Evolutionary conservation across 768 basidiomycete genomes (phyloP), one percentile per base, ranked within the genome.

Genomic region (Mycena rosella): DNA sequence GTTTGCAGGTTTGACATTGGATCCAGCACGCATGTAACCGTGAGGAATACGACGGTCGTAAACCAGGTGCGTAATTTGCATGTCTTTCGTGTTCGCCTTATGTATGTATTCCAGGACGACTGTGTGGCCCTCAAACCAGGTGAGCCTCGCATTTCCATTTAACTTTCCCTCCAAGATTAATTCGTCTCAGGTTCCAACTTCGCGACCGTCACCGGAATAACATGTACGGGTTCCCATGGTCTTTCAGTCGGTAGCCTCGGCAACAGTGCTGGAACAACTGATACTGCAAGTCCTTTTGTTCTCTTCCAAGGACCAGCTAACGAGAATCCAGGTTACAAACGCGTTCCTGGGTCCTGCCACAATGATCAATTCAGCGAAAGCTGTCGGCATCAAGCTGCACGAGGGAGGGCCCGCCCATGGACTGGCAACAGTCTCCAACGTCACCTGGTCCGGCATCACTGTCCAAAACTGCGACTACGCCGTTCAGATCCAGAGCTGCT

Each of bases 401-500:
- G 76, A 78, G 29, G 78, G 78, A 15, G 65, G 76, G 36, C 67
- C 73, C 36, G 63, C 73, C 8, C 76, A 79, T 32, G 77, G 77
- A 3, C 67, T 77, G 24, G 78, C 78, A 1, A 78, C 76, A 9
- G 76, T 79, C 18, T 63, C 62, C 30, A 79, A 79, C 42, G 76
- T 79, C 20, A 79, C 78, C 13, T 79, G 73, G 68, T 61, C 63
- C 24, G 74, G 73, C 51, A 74, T 79, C 42, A 74, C 70, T 0
- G 74, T 79, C 26, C 56, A 78, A 36, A 77, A 76, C 49, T 78
- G 76, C 66, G 78, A 78, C 67, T 79, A 79, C 36, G 78, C 78
- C 2, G 74, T 76, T 0, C 76, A 79, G 53, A 79, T 79, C 24
- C 78, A 79, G 69, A 73, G 71, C 49, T 79, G 77, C 56, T 79